Conservation (phyloP, 2,329 filamentous ascomycete species). For the Acrocalymma vagum region DNA sequence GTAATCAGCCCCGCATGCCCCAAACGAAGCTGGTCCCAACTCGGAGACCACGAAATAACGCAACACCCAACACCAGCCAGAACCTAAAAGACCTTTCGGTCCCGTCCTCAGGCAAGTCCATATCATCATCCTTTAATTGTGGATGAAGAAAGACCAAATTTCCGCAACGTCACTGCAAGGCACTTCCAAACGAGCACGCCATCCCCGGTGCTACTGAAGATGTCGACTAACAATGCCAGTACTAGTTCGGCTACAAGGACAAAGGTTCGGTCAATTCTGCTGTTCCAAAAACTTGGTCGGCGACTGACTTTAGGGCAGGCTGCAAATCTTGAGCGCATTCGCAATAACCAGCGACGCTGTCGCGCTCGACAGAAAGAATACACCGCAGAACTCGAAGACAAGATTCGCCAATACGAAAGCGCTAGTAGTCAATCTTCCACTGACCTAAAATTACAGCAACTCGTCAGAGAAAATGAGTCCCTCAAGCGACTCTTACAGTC, state of each 20-base stretch:
- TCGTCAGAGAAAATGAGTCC: slow-evolving; percentile 15
- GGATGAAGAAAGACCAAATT: too few species aligned
- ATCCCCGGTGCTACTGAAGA: slow-evolving; percentile 3
- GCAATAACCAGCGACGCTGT: slow-evolving; percentile 28
- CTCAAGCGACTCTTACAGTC: slow-evolving; percentile 19
- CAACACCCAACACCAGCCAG: too few species aligned
- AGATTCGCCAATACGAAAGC: slow-evolving; percentile 18
- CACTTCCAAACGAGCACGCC: too few species aligned
- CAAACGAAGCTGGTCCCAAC: too few species aligned
- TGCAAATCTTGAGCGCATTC: slow-evolving; percentile 19
- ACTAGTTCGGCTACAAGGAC: slow-evolving; percentile 3
- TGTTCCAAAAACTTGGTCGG: not conserved
- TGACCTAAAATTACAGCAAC: slow-evolving; percentile 7
- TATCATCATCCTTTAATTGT: too few species aligned
- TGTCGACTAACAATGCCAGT: slow-evolving; percentile 1
- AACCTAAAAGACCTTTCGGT: too few species aligned
- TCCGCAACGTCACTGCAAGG: too few species aligned
- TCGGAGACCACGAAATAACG: too few species aligned
- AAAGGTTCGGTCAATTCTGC: slow-evolving; percentile 3
- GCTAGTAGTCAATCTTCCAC: slow-evolving; percentile 1
- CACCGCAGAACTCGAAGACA: slow-evolving; percentile 19
- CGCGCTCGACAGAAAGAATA: slow-evolving; percentile 22
- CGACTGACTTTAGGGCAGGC: slow-evolving; percentile 10
- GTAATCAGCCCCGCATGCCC: too few species aligned
- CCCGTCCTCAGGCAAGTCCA: too few species aligned